Base-by-base conservation (phyloP, 441 rosid genomes). In the Capsella rubella region DNA sequence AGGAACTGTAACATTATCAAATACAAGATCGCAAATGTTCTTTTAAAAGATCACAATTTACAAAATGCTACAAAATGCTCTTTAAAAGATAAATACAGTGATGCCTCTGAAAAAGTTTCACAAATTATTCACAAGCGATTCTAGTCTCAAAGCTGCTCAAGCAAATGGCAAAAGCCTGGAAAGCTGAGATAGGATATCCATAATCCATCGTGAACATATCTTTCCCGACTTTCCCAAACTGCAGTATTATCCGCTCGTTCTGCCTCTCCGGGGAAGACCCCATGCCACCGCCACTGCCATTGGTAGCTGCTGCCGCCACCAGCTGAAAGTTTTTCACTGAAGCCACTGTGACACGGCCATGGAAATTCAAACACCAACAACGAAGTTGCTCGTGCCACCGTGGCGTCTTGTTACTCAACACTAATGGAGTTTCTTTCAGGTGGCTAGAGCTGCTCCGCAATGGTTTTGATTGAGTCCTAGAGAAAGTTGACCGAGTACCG, bases 341-440 rank as follows among this genome's bases (percentile, higher is more conserved):
- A 64, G 93, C 88, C 64, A 83, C 83, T 2, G 91, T 89, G 47
- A 89, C 93, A 47, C 93, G 84, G 58, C 93, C 93, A 43, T 89
- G 85, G 68, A 89, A 89, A 67, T 89, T 89, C 73, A 89, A 80
- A 81, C 93, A 89, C 93, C 93, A 89, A 73, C 93, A 89, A 47
- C 87, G 91, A 43, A 87, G 88, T 59, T 89, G 91, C 80, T 87
- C 89, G 3, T 87, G 91, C 93, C 93, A 89, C 77, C 88, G 83
- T 13, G 93, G 93, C 37, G 87, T 73, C 81, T 89, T 89, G 77
- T 89, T 89, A 68, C 75, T 87, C 73, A 89, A 72, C 27, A 83
- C 80, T 58, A 89, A 73, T 18, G 80, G 63, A 25, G 67, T 79
- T 54, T 83, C 86, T 68, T 76, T 85, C 71, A 72, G 28, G 81